Conservation (phyloP, 352 stramenopile species). For the Phytophthora pisi region DNA sequence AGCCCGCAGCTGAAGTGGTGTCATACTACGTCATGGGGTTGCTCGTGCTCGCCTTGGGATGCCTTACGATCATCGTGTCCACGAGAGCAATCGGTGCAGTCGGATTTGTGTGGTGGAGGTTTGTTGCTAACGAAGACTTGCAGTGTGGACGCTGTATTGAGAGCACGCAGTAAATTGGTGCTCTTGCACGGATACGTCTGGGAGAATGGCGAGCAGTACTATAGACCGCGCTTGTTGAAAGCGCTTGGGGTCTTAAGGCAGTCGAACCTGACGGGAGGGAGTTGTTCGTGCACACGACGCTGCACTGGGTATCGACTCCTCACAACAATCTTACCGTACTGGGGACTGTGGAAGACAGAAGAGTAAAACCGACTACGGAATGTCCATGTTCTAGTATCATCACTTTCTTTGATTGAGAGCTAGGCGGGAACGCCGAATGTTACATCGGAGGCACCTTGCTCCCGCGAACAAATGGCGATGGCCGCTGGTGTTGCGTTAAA, state of each 20-base stretch:
- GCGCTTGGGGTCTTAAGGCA: conserved; percentile 22
- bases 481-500: not conserved
- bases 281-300: conserved; percentile 14
- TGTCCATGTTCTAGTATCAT: conserved; percentile 10
- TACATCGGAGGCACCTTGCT: not conserved
- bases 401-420: conserved; percentile 19
- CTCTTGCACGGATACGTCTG: conserved; percentile 26
- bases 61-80: conserved; percentile 17
- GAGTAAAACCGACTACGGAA: conserved; percentile 7
- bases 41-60: conserved; percentile 25
- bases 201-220: conserved; percentile 26
- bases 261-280: conserved; percentile 15
- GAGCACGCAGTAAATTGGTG: conserved; percentile 28
- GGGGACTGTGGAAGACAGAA: conserved; percentile 9
- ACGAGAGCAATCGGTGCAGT: conserved; percentile 14
- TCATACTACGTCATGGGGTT: conserved; percentile 31
- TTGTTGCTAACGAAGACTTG: conserved; percentile 21
- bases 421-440: conserved; percentile 4
- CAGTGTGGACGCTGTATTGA: conserved; percentile 25
- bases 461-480: not conserved
- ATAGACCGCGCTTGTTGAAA: conserved; percentile 26
- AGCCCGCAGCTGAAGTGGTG: conserved; percentile 12
- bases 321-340: conserved; percentile 19
- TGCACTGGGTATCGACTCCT: conserved; percentile 25
- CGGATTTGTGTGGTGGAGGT: conserved; percentile 12